Conservation (phyloP, 2,329 filamentous ascomycete genomes). For the Fusarium gaditjirri region DNA sequence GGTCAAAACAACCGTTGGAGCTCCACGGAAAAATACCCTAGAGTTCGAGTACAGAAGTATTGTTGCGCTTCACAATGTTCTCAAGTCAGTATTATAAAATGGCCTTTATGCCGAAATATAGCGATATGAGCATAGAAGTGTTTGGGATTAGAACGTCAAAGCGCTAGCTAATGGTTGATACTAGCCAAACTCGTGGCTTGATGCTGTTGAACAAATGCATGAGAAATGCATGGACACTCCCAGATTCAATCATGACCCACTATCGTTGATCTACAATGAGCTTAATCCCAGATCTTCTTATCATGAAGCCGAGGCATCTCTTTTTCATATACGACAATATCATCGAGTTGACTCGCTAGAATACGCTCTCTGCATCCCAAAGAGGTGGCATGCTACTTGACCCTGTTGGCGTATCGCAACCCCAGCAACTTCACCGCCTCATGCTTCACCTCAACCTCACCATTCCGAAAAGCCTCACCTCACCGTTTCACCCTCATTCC, state of each 20-base stretch:
- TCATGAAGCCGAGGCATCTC: not conserved
- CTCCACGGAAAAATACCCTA: not conserved
- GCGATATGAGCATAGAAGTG: not conserved
- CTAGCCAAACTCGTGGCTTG: fast-evolving
- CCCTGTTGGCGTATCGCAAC: not conserved
- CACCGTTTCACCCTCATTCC: not conserved
- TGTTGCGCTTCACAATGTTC: not conserved
- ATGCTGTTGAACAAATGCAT: not conserved
- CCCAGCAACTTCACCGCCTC: constrained; percentile 8
- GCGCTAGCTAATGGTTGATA: fast-evolving
- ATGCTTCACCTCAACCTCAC: not conserved
- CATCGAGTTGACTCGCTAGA: not conserved
- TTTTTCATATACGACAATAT: not conserved
- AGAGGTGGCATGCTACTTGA: not conserved
- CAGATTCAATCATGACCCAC: not conserved
- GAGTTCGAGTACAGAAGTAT: not conserved
- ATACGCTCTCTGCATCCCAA: not conserved
- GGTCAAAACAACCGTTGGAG: not conserved
- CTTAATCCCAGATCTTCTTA: not conserved
- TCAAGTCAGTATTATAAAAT: not conserved
- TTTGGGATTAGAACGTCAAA: not conserved
- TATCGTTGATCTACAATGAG: not conserved
- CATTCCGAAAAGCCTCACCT: not conserved
- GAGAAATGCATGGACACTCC: fast-evolving
- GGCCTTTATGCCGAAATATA: not conserved